Conservation (phyloP, 768 basidiomycete genomes). For the Termitomyces sp. region DNA sequence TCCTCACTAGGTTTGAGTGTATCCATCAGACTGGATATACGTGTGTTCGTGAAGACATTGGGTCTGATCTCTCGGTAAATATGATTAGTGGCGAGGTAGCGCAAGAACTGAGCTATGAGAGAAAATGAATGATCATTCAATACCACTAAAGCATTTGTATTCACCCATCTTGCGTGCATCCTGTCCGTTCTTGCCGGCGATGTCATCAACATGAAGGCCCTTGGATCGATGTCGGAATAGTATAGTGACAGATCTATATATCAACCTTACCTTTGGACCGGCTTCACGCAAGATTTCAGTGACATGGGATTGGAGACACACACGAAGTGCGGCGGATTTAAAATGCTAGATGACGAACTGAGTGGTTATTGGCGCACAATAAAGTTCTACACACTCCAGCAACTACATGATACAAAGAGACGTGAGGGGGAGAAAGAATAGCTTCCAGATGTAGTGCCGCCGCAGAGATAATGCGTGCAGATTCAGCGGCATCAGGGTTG, state of each 20-base stretch:
- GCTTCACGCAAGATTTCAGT: slow-evolving; percentile 34
- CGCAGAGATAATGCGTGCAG: slow-evolving; percentile 11
- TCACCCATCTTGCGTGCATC: slow-evolving; percentile 31
- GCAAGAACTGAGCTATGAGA: slow-evolving; percentile 1
- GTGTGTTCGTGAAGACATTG: slow-evolving; percentile 32
- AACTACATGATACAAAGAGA: slow-evolving; percentile 8
- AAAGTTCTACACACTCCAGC: slow-evolving; percentile 8
- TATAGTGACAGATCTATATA: not conserved
- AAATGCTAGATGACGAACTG: slow-evolving; percentile 6
- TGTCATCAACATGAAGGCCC: slow-evolving; percentile 30
- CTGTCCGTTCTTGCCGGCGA: slow-evolving; percentile 23
- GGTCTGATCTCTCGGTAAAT: slow-evolving; percentile 26
- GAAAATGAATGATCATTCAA: not conserved
- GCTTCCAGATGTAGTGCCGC: slow-evolving; percentile 17
- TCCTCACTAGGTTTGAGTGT: slow-evolving; percentile 11
- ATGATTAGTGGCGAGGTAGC: slow-evolving; percentile 13
- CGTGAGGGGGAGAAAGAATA: slow-evolving; percentile 10
- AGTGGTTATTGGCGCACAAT: not conserved
- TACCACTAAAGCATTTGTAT: not conserved
- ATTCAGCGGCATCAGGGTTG: slow-evolving; percentile 3
- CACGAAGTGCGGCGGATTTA: slow-evolving; percentile 23
- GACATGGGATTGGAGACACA: slow-evolving; percentile 27
- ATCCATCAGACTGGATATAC: slow-evolving; percentile 29
- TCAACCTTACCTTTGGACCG: slow-evolving; percentile 14
- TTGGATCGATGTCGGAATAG: not conserved